Percentiles rank a stretch among this genome's conserved stretches.
Conservation (phyloP, 2,329 filamentous ascomycete species). For the Trichoderma endophyticum region DNA sequence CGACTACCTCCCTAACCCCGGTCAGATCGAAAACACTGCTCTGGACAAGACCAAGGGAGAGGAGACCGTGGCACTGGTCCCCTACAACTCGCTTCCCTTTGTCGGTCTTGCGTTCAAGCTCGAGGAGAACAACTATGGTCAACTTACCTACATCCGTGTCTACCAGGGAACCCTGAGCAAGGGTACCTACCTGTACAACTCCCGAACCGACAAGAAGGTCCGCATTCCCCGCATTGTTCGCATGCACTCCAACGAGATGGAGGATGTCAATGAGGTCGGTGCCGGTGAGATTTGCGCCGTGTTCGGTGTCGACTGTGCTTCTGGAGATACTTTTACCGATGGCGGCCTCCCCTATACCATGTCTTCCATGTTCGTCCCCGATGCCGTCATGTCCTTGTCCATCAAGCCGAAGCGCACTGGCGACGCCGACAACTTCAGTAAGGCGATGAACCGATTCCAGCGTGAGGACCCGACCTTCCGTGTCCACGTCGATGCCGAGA, state of each 20-base stretch:
- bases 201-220: constrained; percentile 90
- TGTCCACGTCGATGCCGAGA: constrained; percentile 86
- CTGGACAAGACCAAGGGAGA: constrained; percentile 80
- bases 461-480: constrained; percentile 97
- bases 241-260: constrained; percentile 99
- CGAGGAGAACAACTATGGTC: constrained; percentile 97
- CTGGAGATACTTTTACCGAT: constrained; percentile 97
- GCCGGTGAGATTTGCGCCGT: constrained; percentile 98
- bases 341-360: constrained; percentile 89
- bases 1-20: constrained; percentile 91
- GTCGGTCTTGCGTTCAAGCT: constrained; percentile 97
- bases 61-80: constrained; percentile 78
- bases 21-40: constrained; percentile 83
- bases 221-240: constrained; percentile 95
- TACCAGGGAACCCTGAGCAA: constrained; percentile 92
- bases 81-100: constrained; percentile 90
- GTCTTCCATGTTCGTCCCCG: constrained; percentile 97
- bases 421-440: constrained; percentile 91
- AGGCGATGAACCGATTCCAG: constrained; percentile 98
- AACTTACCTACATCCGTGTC: constrained; percentile 96
- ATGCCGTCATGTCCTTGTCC: constrained; percentile 95
- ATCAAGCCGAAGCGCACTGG: constrained; percentile 94
- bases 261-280: constrained; percentile 87
- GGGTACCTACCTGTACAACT: constrained; percentile 89
- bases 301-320: constrained; percentile 96